A percentile compares a stretch with the other conserved stretches of the same genome.
Conservation (phyloP, 768 basidiomycete genomes). For the Mycena indigotica region DNA sequence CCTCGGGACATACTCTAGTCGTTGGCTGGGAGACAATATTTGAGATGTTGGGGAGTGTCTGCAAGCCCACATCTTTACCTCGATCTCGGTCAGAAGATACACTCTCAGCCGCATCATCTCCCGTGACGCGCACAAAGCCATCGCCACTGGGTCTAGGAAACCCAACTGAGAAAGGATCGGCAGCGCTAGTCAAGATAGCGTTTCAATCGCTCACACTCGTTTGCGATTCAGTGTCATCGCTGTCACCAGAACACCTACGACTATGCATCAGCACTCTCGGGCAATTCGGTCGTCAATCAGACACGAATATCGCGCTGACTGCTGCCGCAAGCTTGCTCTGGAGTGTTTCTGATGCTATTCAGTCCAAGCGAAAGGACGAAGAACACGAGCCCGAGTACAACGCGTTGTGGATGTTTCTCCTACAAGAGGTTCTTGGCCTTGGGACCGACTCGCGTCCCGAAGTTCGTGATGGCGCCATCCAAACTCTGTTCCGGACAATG, state of each 20-base stretch:
- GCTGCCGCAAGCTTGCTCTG: slow-evolving; percentile 91
- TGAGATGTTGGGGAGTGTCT: slow-evolving; percentile 88
- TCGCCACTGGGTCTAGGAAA: slow-evolving; percentile 55
- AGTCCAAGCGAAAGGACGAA: slow-evolving; percentile 70
- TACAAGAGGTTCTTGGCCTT: slow-evolving; percentile 80
- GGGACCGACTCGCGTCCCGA: slow-evolving; percentile 84
- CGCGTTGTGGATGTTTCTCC: slow-evolving; percentile 90
- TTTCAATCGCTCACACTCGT: slow-evolving; percentile 94
- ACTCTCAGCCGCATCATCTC: slow-evolving; percentile 43
- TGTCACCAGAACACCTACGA: slow-evolving; percentile 79
- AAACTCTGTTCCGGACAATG: slow-evolving; percentile 91
- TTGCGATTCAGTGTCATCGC: slow-evolving; percentile 85
- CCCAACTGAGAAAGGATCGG: slow-evolving; percentile 69
- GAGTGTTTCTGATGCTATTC: slow-evolving; percentile 95
- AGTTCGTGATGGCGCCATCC: slow-evolving; percentile 91
- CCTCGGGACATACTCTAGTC: slow-evolving; percentile 87
- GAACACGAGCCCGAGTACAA: slow-evolving; percentile 75
- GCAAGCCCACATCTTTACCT: too few species aligned
- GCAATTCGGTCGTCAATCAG: slow-evolving; percentile 87
- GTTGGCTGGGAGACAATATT: slow-evolving; percentile 95
- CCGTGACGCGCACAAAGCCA: slow-evolving; percentile 39
- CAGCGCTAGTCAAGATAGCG: slow-evolving; percentile 82
- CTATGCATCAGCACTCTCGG: slow-evolving; percentile 90
- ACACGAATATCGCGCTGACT: slow-evolving; percentile 95
- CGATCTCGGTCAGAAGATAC: slow-evolving; percentile 45